Percentiles rank a stretch among this genome's conserved stretches.
Conservation (phyloP, 257 asterid species). For the Echium plantagineum region DNA sequence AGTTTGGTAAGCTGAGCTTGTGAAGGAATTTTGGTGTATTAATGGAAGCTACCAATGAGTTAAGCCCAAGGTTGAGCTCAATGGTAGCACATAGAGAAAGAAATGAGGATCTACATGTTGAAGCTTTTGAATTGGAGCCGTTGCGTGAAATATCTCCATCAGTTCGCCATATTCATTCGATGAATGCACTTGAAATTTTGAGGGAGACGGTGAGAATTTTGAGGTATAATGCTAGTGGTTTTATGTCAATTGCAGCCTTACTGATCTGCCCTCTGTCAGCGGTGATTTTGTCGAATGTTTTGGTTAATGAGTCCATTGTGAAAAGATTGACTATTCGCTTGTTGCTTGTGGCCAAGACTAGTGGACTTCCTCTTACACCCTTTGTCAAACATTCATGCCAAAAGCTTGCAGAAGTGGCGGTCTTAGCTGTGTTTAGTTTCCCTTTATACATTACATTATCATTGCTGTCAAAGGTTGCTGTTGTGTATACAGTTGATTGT, state of each 20-base stretch:
- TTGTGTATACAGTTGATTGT: constrained; percentile 80
- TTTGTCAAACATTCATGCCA: constrained; percentile 62
- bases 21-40: background rate
- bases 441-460: constrained; percentile 54
- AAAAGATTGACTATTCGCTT: constrained; percentile 39
- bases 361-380: constrained; percentile 72
- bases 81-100: constrained; percentile 19
- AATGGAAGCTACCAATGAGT: constrained; percentile 50
- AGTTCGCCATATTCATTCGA: constrained; percentile 43
- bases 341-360: constrained; percentile 52
- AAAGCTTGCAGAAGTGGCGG: constrained; percentile 50
- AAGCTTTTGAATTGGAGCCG: constrained; percentile 32
- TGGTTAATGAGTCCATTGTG: constrained; percentile 54
- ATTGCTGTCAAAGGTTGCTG: constrained; percentile 73
- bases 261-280: constrained; percentile 79
- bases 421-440: constrained; percentile 55
- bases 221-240: constrained; percentile 51
- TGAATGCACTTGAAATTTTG: constrained; percentile 68
- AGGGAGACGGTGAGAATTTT: constrained; percentile 79
- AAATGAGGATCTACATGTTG: constrained; percentile 26
- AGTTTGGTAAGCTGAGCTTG: no score
- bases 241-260: constrained; percentile 50
- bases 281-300: constrained; percentile 52
- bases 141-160: constrained; percentile 15
- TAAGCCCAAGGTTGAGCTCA: constrained; percentile 38